Base-by-base conservation (phyloP, 257 asterid species). In the Echites panduratus region DNA sequence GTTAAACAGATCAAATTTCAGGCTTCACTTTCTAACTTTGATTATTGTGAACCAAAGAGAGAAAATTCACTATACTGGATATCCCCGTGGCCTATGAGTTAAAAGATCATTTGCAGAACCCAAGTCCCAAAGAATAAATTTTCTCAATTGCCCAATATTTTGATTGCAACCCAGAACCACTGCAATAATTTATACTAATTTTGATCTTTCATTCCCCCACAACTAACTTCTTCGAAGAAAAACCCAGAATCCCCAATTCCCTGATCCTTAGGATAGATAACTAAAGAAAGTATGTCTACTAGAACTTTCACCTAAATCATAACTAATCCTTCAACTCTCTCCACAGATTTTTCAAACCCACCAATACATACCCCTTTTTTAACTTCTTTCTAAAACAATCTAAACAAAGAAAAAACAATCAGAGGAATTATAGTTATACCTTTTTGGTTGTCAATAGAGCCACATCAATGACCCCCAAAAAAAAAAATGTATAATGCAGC, bases 291-390 rank as follows among this genome's bases (percentile, higher is more conserved):
- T 81, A 80, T 72, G 76, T 75, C 72, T 76, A 78, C 80, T 7
- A 77, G 80, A 79, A 79, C 10, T 72, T 78, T 76, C 83, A 89
- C 96, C 96, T 88, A 89, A 78, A 75, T 81, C 80, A 71, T 82
- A 85, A 67, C 89, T 80, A 89, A 85, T 67, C 26, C 59, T 6
- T 75, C 56, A 72, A 72, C 75, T 71, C 68, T 61, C 65, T 22
- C 68, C 71, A 44, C 77, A 83, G 59, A 77, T 75, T 1, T 61
- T 68, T 67, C 80, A 71, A 73, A 78, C 82, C 90, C 72, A 73
- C 70, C 72, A 84, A 77, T 70, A 20, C n/a, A n/a, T n/a, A n/a
- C n/a, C 58, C 73, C 63, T 62, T 19, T 26, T 9, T 49, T 65
- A 71, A 61, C 47, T 43, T 75, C 81, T 73, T 68, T 68, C 54